A percentile compares a stretch with the other conserved stretches of the same genome.
Evolutionary conservation across 305 asterid species (phyloP).

Genomic region (Striga hermonthica): DNA sequence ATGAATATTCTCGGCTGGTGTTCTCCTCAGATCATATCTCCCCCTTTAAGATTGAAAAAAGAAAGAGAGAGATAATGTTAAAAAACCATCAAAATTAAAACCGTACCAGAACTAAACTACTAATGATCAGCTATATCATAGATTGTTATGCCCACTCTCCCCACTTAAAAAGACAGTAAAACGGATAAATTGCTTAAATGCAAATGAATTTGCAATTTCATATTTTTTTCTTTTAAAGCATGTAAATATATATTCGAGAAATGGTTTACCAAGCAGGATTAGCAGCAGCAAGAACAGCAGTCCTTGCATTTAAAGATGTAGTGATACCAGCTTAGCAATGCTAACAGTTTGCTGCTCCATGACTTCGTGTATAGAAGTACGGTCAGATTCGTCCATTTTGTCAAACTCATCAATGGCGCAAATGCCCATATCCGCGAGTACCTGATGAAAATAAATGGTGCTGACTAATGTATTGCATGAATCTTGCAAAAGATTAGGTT

Average conservation of each 20-base stretch:
- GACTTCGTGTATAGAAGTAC: slow-evolving; percentile 96
- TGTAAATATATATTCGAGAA: slow-evolving; percentile 8
- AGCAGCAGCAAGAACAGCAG: slow-evolving; percentile 98
- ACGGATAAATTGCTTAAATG: neutral
- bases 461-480: slow-evolving; percentile 10
- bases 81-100: slow-evolving; percentile 15
- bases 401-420: slow-evolving; percentile 98
- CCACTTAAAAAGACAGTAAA: neutral
- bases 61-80: slow-evolving; percentile 11
- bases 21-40: slow-evolving; percentile 88
- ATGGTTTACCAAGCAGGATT: slow-evolving; percentile 88
- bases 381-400: slow-evolving; percentile 96
- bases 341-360: slow-evolving; percentile 99
- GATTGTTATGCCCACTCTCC: slow-evolving; percentile 1
- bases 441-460: slow-evolving; percentile 42
- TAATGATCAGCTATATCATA: neutral
- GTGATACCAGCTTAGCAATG: slow-evolving; percentile 98
- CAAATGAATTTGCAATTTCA: neutral
- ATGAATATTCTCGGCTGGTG: slow-evolving; percentile 96
- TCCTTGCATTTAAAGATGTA: slow-evolving; percentile 94
- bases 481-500: slow-evolving; percentile 9
- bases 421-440: slow-evolving; percentile 96
- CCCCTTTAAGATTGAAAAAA: slow-evolving; percentile 54
- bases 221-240: too few relatives aligned
- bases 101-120: slow-evolving; percentile 13